Conservation (phyloP, 371 early-diverging fungal species). For the Saksenaea oblongispora region DNA sequence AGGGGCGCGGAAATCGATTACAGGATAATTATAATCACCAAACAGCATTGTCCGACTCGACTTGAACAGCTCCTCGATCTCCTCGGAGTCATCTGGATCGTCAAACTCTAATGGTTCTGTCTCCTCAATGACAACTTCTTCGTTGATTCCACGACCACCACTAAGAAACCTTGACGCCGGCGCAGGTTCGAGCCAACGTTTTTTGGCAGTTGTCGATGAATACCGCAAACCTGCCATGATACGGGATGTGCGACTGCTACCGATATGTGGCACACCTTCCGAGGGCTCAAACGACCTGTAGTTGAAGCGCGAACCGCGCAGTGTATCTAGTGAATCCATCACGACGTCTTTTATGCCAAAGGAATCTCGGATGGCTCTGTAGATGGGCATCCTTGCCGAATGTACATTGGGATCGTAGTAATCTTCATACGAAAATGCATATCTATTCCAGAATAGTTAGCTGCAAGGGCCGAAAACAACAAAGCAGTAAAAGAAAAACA, state of each 20-base stretch:
- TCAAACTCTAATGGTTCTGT: slow-evolving; percentile 40
- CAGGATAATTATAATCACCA: slow-evolving; percentile 60
- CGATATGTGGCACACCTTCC: slow-evolving; percentile 62
- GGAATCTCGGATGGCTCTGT: slow-evolving; percentile 80
- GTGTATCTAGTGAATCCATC: slow-evolving; percentile 78
- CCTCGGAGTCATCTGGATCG: slow-evolving; percentile 39
- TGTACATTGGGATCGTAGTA: slow-evolving; percentile 62
- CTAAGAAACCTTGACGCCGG: slow-evolving; percentile 41
- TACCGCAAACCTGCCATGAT: slow-evolving; percentile 82
- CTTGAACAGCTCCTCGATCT: slow-evolving; percentile 43
- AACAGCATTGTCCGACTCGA: slow-evolving; percentile 46
- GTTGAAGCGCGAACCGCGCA: slow-evolving; percentile 76
- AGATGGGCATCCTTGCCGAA: slow-evolving; percentile 79
- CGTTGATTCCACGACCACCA: slow-evolving; percentile 39
- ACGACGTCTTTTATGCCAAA: slow-evolving; percentile 83
- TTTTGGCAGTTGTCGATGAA: slow-evolving; percentile 71
- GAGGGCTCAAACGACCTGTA: slow-evolving; percentile 83
- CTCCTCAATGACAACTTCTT: slow-evolving; percentile 24
- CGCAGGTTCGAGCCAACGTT: slow-evolving; percentile 73
- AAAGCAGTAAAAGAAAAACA: neutral
- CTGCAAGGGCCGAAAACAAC: neutral
- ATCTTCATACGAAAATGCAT: slow-evolving; percentile 78
- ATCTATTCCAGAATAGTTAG: slow-evolving; percentile 24
- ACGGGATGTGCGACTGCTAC: slow-evolving; percentile 59
- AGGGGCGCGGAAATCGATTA: slow-evolving; percentile 50